Evolutionary conservation across 192 early-diverging fungal species (phyloP).

Genomic region (Mortierella alpina): DNA sequence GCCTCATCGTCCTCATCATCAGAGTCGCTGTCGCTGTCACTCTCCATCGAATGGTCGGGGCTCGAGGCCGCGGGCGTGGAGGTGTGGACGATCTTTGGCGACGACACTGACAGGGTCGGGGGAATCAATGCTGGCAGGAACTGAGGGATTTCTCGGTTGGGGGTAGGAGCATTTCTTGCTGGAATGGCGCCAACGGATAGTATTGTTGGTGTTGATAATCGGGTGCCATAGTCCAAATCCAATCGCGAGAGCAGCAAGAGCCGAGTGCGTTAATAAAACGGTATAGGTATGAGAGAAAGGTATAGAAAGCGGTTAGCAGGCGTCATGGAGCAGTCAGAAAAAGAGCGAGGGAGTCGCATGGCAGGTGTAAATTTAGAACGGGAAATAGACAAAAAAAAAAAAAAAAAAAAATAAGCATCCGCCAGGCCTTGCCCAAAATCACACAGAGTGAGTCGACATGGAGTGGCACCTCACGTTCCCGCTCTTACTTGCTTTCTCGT

Average conservation of each 20-base stretch:
- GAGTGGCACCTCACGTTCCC: background rate
- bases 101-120: slow-evolving; percentile 42
- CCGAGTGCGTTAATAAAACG: background rate
- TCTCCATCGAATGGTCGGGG: slow-evolving; percentile 51
- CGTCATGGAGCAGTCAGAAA: background rate
- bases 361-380: slow-evolving; percentile 28
- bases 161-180: slow-evolving; percentile 37
- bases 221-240: background rate
- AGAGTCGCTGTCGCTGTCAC: slow-evolving; percentile 52
- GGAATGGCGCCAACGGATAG: background rate
- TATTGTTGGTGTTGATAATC: background rate
- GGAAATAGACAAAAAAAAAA: background rate
- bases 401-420: no score
- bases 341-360: background rate
- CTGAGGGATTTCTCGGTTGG: slow-evolving; percentile 58
- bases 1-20: slow-evolving; percentile 67
- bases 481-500: background rate
- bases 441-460: no score
- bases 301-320: slow-evolving; percentile 10
- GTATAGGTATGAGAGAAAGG: background rate
- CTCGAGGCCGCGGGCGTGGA: slow-evolving; percentile 43
- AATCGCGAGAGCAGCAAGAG: no score
- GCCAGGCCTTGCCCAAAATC: no score
- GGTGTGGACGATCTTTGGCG: slow-evolving; percentile 32
- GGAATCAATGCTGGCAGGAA: slow-evolving; percentile 53